Conservation (phyloP, 2,329 filamentous ascomycete genomes). For the Epichloe sp. region DNA sequence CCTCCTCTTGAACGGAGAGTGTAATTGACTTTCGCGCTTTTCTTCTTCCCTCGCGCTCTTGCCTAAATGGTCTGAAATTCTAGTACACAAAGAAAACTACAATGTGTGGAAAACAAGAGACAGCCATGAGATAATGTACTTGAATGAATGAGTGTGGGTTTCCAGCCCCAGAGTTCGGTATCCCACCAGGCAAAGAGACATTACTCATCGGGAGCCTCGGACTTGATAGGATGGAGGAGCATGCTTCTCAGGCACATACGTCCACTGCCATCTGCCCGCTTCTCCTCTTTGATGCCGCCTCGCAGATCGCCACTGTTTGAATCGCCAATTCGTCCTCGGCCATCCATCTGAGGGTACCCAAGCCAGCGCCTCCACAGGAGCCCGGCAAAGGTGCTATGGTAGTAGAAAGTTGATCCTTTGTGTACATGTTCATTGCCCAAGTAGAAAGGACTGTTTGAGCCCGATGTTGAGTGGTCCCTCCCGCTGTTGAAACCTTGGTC, state of each 20-base stretch:
- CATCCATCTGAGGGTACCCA: slow-evolving; percentile 41
- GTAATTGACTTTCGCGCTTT: no score
- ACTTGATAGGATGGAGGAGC: slow-evolving; percentile 72
- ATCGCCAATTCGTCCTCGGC: slow-evolving; percentile 35
- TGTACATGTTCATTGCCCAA: slow-evolving; percentile 68
- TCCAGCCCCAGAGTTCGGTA: not conserved
- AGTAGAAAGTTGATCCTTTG: slow-evolving; percentile 73
- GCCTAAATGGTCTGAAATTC: no score
- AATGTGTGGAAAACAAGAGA: no score
- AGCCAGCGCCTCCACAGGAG: slow-evolving; percentile 74
- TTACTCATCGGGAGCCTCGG: slow-evolving; percentile 30
- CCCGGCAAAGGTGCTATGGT: slow-evolving; percentile 63
- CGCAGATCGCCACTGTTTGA: slow-evolving; percentile 33
- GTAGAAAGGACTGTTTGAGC: slow-evolving; percentile 54
- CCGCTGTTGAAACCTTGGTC: slow-evolving; percentile 71
- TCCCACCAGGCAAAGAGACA: not conserved
- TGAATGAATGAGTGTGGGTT: no score
- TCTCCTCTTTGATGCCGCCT: slow-evolving; percentile 40
- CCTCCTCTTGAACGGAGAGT: no score
- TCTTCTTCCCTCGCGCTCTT: no score
- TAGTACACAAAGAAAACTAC: no score
- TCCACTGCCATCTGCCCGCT: slow-evolving; percentile 33
- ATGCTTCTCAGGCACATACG: slow-evolving; percentile 70
- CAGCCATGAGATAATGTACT: no score
- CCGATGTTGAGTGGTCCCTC: slow-evolving; percentile 50